These are phyloP conservation scores for Solanum ossicruentum DNA, from an alignment of 257 asterid genomes.

Conservation along the genomic window DNA sequence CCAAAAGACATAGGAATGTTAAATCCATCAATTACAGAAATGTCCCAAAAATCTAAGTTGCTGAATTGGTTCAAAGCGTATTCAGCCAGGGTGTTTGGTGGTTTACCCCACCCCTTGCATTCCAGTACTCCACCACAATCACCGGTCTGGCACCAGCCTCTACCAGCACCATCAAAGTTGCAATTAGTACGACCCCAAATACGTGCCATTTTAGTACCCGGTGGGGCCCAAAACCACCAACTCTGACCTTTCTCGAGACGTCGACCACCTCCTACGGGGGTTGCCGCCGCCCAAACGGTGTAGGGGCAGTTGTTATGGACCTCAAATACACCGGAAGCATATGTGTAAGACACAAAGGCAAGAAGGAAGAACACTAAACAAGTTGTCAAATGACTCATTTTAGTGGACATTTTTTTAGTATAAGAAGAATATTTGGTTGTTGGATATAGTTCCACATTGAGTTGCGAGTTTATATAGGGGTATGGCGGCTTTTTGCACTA, in stretches of 20 bases:
- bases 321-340: slow-evolving; percentile 14
- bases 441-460: neutral
- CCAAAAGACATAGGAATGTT: slow-evolving; percentile 47
- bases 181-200: slow-evolving; percentile 70
- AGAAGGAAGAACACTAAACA: neutral
- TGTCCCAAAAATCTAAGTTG: slow-evolving; percentile 34
- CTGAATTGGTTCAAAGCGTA: slow-evolving; percentile 37
- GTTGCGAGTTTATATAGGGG: neutral
- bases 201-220: slow-evolving; percentile 14
- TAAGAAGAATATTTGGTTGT: neutral
- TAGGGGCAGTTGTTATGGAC: slow-evolving; percentile 16
- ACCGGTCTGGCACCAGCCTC: slow-evolving; percentile 46
- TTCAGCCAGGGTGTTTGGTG: slow-evolving; percentile 46
- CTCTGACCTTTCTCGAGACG: slow-evolving; percentile 18
- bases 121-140: slow-evolving; percentile 42
- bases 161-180: slow-evolving; percentile 35
- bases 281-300: slow-evolving; percentile 27
- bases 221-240: slow-evolving; percentile 15
- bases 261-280: slow-evolving; percentile 8
- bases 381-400: neutral
- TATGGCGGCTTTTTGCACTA: neutral
- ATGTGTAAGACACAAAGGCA: neutral
- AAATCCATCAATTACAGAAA: slow-evolving; percentile 42
- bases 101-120: slow-evolving; percentile 28
- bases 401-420: neutral